phyloP scores from a whole-genome alignment of 169 alveolate species.

The Plasmodium falciparum region DNA sequence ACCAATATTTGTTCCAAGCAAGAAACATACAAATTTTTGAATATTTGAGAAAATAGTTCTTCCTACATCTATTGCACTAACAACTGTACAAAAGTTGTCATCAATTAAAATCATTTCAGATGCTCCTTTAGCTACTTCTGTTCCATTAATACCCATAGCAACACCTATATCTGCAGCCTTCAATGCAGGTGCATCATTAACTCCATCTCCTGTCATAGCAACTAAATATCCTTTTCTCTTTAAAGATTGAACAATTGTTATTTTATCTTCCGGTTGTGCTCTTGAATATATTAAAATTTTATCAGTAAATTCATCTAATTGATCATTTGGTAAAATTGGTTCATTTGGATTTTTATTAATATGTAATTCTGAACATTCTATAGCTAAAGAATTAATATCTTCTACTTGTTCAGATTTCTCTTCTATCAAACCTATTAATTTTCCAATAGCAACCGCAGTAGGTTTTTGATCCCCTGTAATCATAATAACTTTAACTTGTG shows the following conservation, averaged over 20 bases:
- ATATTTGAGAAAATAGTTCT: constrained; percentile 95
- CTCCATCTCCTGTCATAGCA: constrained; percentile 99
- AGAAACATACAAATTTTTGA: constrained; percentile 94
- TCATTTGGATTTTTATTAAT: constrained; percentile 83
- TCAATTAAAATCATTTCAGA: constrained; percentile 99
- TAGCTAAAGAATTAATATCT: not conserved
- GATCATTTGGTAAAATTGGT: constrained; percentile 85
- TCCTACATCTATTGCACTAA: constrained; percentile 99
- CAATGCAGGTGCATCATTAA: constrained; percentile 99
- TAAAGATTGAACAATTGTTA: constrained; percentile 92
- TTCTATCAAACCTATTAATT: constrained; percentile 90
- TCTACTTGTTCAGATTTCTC: constrained; percentile 4
- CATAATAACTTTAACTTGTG: constrained; percentile 99
- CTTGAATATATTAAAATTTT: constrained; percentile 89
- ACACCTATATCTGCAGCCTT: constrained; percentile 99
- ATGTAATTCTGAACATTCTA: constrained; percentile 82
- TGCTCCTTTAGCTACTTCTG: constrained; percentile 99
- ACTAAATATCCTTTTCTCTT: constrained; percentile 92
- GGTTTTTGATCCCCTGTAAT: constrained; percentile 84
- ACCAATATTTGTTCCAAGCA: constrained; percentile 94
- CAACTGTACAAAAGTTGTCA: constrained; percentile 99
- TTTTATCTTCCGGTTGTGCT: constrained; percentile 92
- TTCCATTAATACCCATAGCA: constrained; percentile 99
- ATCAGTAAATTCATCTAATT: constrained; percentile 85
- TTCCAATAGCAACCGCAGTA: constrained; percentile 91